Base-by-base conservation (phyloP, 2,329 filamentous ascomycete genomes). In the Tolypocladium tropicale region DNA sequence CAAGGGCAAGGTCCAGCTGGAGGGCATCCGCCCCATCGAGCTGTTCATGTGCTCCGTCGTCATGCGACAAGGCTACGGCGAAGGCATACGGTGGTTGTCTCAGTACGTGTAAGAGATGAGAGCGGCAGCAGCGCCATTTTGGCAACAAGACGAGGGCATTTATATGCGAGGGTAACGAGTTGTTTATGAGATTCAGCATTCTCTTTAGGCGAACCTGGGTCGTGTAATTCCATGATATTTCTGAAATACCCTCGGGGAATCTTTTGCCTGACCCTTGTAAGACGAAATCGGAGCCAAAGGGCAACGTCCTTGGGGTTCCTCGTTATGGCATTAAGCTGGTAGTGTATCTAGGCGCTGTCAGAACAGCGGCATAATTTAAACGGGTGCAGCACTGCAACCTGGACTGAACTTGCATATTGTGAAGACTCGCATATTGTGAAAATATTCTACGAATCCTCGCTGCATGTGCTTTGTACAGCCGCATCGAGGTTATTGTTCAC, bases 41-140 rank as follows among this genome's bases (percentile, higher is more conserved):
- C 84, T 97, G 61, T 97, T 97, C 76, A 95, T 99, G 94, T 97
- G 92, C 83, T 95, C 90, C 67, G 92, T 97, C 64, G 93, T 97
- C 60, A 96, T 96, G 90, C 84, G 93, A 74, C 93, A 97, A 80
- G 94, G 89, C 63, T 95, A 95, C 72, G 90, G 90, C 55, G 91
- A 95, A 66, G 91, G 82, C 66, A 93, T 95, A 74, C 84, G 90
- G 77, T 95, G 90, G 91, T 74, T 95, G 74, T 90, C 89, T 56
- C 90, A 95, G 80, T 95, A 95, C 70, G 89, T 95, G 70, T 95
- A 87, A 49, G 46, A 32, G 46, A 12, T 95, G 21, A 28, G 53
- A 78, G 71, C 55, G 51, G 21, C 4, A 25, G 43, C 41, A 23
- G 41, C 11, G 32, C 43, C 23, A 34, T 32, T 30, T 33, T 46